These are phyloP conservation scores for Globisporangium apiculatum DNA, from an alignment of 352 stramenopile species.

Conservation along the genomic window DNA sequence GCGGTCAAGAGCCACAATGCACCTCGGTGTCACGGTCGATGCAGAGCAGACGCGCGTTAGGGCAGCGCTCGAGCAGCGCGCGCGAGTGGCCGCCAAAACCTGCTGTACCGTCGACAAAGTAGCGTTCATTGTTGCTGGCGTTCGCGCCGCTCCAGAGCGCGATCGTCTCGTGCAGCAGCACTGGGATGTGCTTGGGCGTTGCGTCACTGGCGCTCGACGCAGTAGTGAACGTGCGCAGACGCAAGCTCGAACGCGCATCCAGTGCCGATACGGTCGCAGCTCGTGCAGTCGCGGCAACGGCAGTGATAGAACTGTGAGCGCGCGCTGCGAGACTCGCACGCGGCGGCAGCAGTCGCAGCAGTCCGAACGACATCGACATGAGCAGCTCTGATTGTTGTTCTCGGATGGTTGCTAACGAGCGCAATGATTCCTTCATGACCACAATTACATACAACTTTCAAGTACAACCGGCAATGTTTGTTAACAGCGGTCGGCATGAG, in stretches of 20 bases:
- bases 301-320: not conserved
- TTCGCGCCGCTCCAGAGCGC: slow-evolving; percentile 12
- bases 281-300: too few species aligned
- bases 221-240: not conserved
- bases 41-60: slow-evolving; percentile 54
- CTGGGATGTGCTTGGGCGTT: slow-evolving; percentile 37
- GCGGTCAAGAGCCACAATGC: not conserved
- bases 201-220: not conserved
- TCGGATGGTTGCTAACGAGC: too few species aligned
- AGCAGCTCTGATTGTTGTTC: too few species aligned
- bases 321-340: not conserved
- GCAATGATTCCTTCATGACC: too few species aligned
- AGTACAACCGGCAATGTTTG: too few species aligned
- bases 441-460: too few species aligned
- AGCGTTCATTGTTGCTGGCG: slow-evolving; percentile 9
- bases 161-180: slow-evolving; percentile 54
- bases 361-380: too few species aligned
- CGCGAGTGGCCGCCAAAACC: slow-evolving; percentile 66
- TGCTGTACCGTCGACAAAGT: slow-evolving; percentile 72
- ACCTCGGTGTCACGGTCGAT: slow-evolving; percentile 73
- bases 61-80: slow-evolving; percentile 43
- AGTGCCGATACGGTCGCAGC: too few species aligned
- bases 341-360: not conserved
- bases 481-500: too few species aligned
- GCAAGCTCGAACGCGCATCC: too few species aligned